Evolutionary conservation across 148 eudicot species (phyloP), one percentile per base, ranked within the genome.

Genomic region (Rhododendron ferrugineum): DNA sequence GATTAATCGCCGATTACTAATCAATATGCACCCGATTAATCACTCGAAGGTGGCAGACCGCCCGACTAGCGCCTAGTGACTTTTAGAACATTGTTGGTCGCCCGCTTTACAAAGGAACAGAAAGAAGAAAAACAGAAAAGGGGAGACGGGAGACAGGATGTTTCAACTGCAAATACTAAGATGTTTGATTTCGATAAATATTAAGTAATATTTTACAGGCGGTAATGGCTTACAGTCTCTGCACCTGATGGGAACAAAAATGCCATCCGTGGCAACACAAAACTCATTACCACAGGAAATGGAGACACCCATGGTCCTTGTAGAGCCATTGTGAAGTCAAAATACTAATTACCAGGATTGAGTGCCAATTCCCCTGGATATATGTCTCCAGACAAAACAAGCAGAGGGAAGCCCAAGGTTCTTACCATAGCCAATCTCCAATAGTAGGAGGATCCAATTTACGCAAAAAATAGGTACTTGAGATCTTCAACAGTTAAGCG

Each of bases 401-500:
- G 56, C 58, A 26, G 37, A 47, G 23, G 16, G 23, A 68, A 70
- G 49, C 26, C 60, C 46, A 2, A 47, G 11, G 60, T 8, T 30
- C 70, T 66, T 20, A 22, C 28, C 50, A 34, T 22, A 82, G 16
- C 75, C 58, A 26, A 46, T 28, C 26, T 58, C 78, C 50, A 47
- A 47, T 81, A 7, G 37, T 52, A 5, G 73, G 26, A 76, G 80
- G 30, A 13, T 30, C 56, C 34, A 22, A 30, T 73, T 78, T 34
- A 86, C 83, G 78, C 95, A 86, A 92, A 85, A 80, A 96, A 96
- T 78, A 96, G 85, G 84, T 89, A 94, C 81, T 88, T 90, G 49
- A 96, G 93, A 89, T 96, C 99, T 68, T 95, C 98, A 52, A 89
- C 87, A 0, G 98, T 94, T 56, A 96, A 91, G 46, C 98, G 93